A percentile compares a stretch with the other conserved stretches of the same genome.
These are phyloP conservation scores for Cyclostephanos invisitatus DNA, from an alignment of 108 stramenopile genomes.

Conservation along the genomic window DNA sequence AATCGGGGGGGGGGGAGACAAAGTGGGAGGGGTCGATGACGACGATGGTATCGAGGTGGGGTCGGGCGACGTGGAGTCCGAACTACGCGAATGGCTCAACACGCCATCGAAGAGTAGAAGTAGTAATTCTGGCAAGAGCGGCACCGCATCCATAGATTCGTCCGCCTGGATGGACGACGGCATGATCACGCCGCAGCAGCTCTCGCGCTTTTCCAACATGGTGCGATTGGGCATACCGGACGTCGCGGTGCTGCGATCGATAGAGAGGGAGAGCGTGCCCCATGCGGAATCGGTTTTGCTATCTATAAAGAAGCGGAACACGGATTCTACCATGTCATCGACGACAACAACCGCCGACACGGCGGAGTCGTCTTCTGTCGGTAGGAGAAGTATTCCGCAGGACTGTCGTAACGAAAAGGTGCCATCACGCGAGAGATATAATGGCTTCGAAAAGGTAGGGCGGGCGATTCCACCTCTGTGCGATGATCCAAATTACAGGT, in stretches of 20 bases:
- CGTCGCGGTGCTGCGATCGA: constrained; percentile 35
- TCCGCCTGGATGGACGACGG: constrained; percentile 8
- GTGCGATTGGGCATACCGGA: constrained; percentile 45
- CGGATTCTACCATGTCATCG: neutral
- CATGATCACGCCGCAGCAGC: constrained; percentile 24
- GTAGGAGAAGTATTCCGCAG: neutral
- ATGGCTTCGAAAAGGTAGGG: neutral
- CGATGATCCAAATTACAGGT: constrained; percentile 13
- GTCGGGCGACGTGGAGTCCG: neutral
- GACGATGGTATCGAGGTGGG: neutral
- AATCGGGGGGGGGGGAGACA: neutral
- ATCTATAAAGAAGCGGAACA: constrained; percentile 20
- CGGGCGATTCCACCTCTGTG: neutral
- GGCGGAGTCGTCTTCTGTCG: neutral
- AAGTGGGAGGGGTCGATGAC: neutral
- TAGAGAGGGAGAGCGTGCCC: constrained; percentile 42
- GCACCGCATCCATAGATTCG: constrained; percentile 8
- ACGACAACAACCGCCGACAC: neutral
- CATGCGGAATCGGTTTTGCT: neutral
- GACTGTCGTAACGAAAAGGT: neutral
- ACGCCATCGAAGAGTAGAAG: neutral
- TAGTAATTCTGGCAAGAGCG: neutral
- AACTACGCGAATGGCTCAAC: neutral
- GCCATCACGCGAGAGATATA: neutral
- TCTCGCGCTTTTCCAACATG: constrained; percentile 42